Percentiles rank a stretch among this genome's conserved stretches.
Evolutionary conservation across 2,329 filamentous ascomycete species (phyloP).

Genomic region (Fusarium euwallaceae): DNA sequence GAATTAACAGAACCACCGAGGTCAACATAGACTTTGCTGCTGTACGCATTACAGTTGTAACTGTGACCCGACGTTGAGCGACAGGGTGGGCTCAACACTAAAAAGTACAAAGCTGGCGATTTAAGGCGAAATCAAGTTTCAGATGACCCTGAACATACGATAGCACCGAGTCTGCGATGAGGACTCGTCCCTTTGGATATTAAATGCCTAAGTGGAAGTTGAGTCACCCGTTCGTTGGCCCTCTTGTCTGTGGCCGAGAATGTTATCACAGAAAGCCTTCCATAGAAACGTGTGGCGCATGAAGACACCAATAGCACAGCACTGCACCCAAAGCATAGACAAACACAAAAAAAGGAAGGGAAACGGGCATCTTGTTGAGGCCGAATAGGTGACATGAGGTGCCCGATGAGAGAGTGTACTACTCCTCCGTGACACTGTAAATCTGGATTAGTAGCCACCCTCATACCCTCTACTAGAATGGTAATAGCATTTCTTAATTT

Average conservation of each 20-base stretch:
- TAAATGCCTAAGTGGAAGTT: neutral
- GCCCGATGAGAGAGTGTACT: neutral
- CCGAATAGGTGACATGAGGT: neutral
- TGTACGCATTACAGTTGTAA: neutral
- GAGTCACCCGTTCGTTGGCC: neutral
- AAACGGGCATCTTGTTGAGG: neutral
- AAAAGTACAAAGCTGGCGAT: neutral
- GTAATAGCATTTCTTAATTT: neutral
- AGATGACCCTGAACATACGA: neutral
- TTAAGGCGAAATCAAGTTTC: rapidly evolving
- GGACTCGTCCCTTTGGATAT: neutral
- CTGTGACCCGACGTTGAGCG: neutral
- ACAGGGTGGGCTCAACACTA: neutral
- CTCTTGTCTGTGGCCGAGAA: neutral
- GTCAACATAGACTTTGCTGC: neutral
- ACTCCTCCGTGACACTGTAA: neutral
- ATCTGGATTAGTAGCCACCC: neutral
- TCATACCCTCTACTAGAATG: neutral
- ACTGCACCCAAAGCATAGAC: neutral
- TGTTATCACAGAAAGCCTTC: neutral
- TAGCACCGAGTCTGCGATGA: neutral
- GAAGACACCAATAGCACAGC: neutral
- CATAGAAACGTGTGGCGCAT: neutral
- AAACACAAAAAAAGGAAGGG: neutral
- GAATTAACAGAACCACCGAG: neutral